These are phyloP conservation scores for Diaporthe nobilis DNA, from an alignment of 2,329 filamentous ascomycete genomes.

Conservation along the genomic window DNA sequence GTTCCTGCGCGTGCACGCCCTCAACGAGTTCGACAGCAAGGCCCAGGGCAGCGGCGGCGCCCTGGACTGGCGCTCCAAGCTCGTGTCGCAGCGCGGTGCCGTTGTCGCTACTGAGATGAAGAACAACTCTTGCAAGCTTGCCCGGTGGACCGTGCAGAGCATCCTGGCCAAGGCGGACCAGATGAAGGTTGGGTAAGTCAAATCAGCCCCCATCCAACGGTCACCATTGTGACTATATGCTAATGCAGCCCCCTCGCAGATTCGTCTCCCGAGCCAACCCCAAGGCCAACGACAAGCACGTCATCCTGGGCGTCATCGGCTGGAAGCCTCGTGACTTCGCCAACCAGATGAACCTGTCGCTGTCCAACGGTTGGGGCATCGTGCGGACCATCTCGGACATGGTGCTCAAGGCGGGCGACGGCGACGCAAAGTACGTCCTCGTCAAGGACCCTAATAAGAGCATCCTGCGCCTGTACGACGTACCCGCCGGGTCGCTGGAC, in stretches of 20 bases:
- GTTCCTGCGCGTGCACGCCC: constrained; percentile 90
- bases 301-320: constrained; percentile 93
- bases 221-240: constrained; percentile 13
- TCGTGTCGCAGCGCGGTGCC: constrained; percentile 93
- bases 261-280: constrained; percentile 97
- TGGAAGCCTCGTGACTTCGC: constrained; percentile 99
- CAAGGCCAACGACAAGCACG: constrained; percentile 92
- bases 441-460: constrained; percentile 97
- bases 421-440: constrained; percentile 84
- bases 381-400: constrained; percentile 98
- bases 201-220: background rate
- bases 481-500: constrained; percentile 89
- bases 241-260: constrained; percentile 59
- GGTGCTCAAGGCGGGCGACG: constrained; percentile 76
- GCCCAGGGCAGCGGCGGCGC: constrained; percentile 95
- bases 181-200: constrained; percentile 93
- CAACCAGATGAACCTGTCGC: constrained; percentile 96
- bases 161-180: constrained; percentile 97
- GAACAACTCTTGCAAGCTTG: constrained; percentile 99
- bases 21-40: constrained; percentile 99
- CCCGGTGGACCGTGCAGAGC: constrained; percentile 96
- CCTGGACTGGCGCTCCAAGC: constrained; percentile 96
- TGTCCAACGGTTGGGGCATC: constrained; percentile 98
- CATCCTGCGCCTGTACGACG: constrained; percentile 92
- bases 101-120: constrained; percentile 99